Evolutionary conservation across 768 basidiomycete genomes (phyloP), one percentile per base, ranked within the genome.

Genomic region (Megacollybia marginata): DNA sequence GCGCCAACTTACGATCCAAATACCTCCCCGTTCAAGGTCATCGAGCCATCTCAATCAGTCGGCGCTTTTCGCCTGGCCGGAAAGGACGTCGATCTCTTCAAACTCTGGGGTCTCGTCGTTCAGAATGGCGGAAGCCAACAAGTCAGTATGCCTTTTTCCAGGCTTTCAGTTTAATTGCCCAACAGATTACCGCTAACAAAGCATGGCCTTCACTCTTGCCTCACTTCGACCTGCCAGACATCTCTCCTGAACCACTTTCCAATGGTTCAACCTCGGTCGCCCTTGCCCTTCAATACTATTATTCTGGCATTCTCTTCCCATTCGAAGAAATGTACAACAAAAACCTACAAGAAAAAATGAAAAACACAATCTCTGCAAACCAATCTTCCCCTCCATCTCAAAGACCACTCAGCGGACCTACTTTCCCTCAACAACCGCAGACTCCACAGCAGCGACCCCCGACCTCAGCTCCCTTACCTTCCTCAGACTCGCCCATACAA

Each of bases 71-170:
- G 79, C 44, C 59, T 92, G 16, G 84, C 80, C 2, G 86, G 85
- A 15, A 84, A 76, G 62, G 87, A 90, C 56, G 66, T 92, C 42
- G 83, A 87, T 60, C 63, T 92, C n/a, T 82, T 85, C 64, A 85
- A 74, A 59, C 65, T 92, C 9, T 91, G 84, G 82, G 72, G 71
- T 11, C 53, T 78, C 38, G 83, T 87, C 42, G 67, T 67, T 50
- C 74, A 79, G 54, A 57, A 66, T 33, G 89, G 90, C 20, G 88
- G 88, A 28, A 69, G 71, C 15, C 62, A 66, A 53, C 23, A 28
- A 28, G 23, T 78, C 74, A 58, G 89, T 89, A 67, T 58, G 76
- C 69, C 48, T 16, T 40, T 57, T 51, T 43, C 46, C 48, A 20
- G 44, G 51, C 46, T 38, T 49, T 44, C 42, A 46, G 43, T 18